These are phyloP conservation scores for Lipomyces yarrowii DNA, from an alignment of 1,139 yeast species.

Conservation along the genomic window DNA sequence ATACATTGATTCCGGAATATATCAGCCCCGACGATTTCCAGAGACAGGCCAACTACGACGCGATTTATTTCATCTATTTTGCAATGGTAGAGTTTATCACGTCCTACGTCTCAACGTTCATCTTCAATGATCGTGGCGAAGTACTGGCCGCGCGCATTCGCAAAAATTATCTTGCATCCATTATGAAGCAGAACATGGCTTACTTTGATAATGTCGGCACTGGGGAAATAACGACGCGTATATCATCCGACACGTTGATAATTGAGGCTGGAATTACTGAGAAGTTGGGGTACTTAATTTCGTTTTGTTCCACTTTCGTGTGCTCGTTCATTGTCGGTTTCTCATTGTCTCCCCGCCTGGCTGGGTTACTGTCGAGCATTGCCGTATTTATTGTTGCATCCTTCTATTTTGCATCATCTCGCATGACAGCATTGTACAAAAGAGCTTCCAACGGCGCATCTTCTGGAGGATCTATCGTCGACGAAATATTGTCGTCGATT, in stretches of 20 bases:
- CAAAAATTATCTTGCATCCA: conserved; percentile 44
- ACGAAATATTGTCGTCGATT: conserved; percentile 48
- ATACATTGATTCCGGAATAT: conserved; percentile 26
- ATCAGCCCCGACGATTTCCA: conserved; percentile 39
- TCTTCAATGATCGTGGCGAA: conserved; percentile 49
- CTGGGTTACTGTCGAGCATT: conserved; percentile 45
- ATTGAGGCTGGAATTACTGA: conserved; percentile 52
- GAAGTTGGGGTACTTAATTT: conserved; percentile 47
- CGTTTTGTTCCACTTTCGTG: conserved; percentile 47
- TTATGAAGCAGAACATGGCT: conserved; percentile 49
- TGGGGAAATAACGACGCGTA: conserved; percentile 48
- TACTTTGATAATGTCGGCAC: conserved; percentile 51
- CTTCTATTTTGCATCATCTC: conserved; percentile 37
- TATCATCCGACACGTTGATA: conserved; percentile 48
- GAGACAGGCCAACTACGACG: conserved; percentile 40
- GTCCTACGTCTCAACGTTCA: conserved; percentile 41
- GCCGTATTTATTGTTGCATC: conserved; percentile 32
- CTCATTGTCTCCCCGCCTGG: conserved; percentile 45
- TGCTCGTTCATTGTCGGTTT: conserved; percentile 48
- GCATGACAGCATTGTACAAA: conserved; percentile 34
- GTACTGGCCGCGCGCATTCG: conserved; percentile 48
- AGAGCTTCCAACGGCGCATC: conserved; percentile 41
- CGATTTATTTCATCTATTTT: conserved; percentile 46
- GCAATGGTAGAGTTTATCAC: conserved; percentile 45
- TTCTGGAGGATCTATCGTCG: conserved; percentile 47